Evolutionary conservation across 2,329 filamentous ascomycete genomes (phyloP).

Genomic region (Metarhizium robertsii): DNA sequence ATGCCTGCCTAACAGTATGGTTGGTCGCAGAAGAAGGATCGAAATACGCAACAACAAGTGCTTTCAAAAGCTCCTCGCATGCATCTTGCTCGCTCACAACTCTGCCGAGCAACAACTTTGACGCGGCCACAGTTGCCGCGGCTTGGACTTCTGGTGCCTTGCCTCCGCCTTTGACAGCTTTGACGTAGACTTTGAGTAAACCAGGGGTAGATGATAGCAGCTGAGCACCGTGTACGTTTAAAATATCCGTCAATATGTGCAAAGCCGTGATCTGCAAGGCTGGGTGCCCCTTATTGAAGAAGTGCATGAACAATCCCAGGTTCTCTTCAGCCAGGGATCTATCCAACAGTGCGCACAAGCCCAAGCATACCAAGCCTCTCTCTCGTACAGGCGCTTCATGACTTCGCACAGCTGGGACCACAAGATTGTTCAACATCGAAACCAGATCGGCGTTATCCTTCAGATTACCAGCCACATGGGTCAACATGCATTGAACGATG

Average conservation of each 20-base stretch:
- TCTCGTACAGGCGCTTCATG: constrained; percentile 91
- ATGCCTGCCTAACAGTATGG: constrained; percentile 71
- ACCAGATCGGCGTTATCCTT: constrained; percentile 88
- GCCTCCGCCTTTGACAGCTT: constrained; percentile 64
- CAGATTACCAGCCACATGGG: constrained; percentile 80
- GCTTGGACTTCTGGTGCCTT: constrained; percentile 68
- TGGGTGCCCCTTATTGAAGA: constrained; percentile 87
- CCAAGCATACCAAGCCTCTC: constrained; percentile 78
- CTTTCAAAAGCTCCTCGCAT: constrained; percentile 69
- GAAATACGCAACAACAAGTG: constrained; percentile 80
- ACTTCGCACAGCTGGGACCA: constrained; percentile 88
- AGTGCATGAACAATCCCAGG: constrained; percentile 85
- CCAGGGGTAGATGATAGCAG: constrained; percentile 59
- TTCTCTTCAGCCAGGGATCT: constrained; percentile 89
- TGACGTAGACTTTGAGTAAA: constrained; percentile 77
- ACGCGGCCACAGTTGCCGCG: constrained; percentile 69
- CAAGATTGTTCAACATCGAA: constrained; percentile 94
- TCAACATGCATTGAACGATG: constrained; percentile 94
- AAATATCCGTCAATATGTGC: constrained; percentile 86
- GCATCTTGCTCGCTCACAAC: constrained; percentile 63
- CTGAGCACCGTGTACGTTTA: constrained; percentile 78
- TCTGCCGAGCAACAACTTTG: constrained; percentile 75
- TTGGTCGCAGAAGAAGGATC: constrained; percentile 74
- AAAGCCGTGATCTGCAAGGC: constrained; percentile 81
- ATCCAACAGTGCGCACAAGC: constrained; percentile 83